phyloP scores from a whole-genome alignment of 73 alveolate species.

The Paramecium sexaurelia region DNA sequence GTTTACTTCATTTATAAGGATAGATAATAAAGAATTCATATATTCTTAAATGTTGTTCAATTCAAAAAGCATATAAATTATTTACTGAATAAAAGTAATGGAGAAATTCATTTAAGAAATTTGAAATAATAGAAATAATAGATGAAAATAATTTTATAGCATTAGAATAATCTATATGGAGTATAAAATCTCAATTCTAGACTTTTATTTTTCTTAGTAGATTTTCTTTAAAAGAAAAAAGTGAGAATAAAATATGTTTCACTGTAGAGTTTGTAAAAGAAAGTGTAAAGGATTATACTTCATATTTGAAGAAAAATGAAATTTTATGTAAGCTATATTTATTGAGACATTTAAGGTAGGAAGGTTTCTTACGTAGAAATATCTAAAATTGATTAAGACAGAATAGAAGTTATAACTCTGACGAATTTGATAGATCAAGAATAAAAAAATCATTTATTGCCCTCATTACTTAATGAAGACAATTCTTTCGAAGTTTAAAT shows the following conservation, averaged over 20 bases:
- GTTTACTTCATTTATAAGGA: constrained; percentile 20
- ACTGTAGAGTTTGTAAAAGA: not conserved
- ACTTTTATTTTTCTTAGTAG: not conserved
- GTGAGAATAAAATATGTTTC: not conserved
- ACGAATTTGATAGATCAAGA: constrained; percentile 17
- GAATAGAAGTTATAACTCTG: not conserved
- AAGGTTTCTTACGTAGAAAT: not conserved
- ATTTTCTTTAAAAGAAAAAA: not conserved
- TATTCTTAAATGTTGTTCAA: not conserved
- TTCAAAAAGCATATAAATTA: not conserved
- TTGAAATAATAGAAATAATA: not conserved
- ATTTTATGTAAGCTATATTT: not conserved
- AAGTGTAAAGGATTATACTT: not conserved
- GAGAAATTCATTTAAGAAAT: constrained; percentile 19
- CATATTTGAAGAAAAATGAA: not conserved
- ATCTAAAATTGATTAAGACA: not conserved
- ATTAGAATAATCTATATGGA: not conserved
- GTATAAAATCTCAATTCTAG: not conserved
- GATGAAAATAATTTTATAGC: constrained; percentile 18
- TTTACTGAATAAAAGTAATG: not conserved
- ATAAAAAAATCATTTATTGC: constrained; percentile 13
- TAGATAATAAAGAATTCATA: not conserved
- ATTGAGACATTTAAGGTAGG: not conserved
- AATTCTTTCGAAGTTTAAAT: constrained; percentile 15
- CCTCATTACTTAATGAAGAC: constrained; percentile 38